phyloP scores from a whole-genome alignment of 1,284 basidiomycete genomes.

The Wolfiporia cocos region DNA sequence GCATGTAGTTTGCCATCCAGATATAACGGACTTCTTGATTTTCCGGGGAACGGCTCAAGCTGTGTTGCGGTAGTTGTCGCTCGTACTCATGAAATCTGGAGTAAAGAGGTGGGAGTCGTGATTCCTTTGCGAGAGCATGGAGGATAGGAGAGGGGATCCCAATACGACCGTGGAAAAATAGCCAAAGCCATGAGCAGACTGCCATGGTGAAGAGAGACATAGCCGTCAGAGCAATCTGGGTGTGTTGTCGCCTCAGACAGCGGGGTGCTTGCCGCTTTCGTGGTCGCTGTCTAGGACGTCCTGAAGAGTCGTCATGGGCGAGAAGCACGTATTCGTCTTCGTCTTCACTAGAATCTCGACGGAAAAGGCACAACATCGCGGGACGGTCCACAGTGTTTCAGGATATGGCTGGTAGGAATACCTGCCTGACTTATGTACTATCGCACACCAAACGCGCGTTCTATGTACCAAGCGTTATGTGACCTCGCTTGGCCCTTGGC shows the following conservation, averaged over 20 bases:
- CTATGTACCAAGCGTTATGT: too few relatives aligned
- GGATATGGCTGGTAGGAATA: too few relatives aligned
- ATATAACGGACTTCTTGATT: constrained; percentile 38
- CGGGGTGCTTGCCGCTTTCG: neutral
- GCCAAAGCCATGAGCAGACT: constrained; percentile 1
- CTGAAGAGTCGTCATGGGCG: too few relatives aligned
- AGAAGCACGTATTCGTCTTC: too few relatives aligned
- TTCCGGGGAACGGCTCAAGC: constrained; percentile 31
- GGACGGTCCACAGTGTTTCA: too few relatives aligned
- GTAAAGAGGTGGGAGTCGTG: constrained; percentile 36
- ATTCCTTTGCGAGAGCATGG: constrained; percentile 4
- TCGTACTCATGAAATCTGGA: constrained; percentile 37
- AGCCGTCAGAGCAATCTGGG: neutral
- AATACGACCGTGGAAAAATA: constrained; percentile 2
- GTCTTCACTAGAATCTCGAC: too few relatives aligned
- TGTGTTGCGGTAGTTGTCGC: constrained; percentile 38
- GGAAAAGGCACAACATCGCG: too few relatives aligned
- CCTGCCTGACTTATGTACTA: too few relatives aligned
- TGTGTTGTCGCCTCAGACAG: neutral
- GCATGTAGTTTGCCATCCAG: constrained; percentile 40
- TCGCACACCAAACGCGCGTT: too few relatives aligned
- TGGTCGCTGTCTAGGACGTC: too few relatives aligned
- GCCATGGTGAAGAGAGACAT: neutral
- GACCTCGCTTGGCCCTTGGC: too few relatives aligned
- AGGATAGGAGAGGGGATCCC: constrained; percentile 3